Conservation (phyloP, 176 grass and related monocot species). For the Paspalum vaginatum region DNA sequence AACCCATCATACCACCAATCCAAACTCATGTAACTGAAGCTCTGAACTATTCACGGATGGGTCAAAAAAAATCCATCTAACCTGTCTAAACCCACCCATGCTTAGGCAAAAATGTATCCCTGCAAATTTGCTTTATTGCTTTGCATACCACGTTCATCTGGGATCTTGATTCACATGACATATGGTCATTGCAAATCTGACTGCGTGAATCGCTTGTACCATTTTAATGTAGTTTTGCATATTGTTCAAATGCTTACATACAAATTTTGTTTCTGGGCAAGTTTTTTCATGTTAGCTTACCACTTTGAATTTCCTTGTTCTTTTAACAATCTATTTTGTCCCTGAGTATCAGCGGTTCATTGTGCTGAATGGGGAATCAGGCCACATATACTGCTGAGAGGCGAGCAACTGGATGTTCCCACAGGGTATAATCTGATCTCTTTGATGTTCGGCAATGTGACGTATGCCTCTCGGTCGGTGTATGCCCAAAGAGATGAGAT, state of each 20-base stretch:
- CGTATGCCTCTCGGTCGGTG: slow-evolving; percentile 53
- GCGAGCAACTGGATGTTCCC: slow-evolving; percentile 72
- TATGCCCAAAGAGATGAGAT: slow-evolving; percentile 81
- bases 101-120: too few species aligned
- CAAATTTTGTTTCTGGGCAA: not conserved
- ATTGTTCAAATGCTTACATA: not conserved
- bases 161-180: not conserved
- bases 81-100: too few species aligned
- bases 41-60: too few species aligned
- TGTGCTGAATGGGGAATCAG: slow-evolving; percentile 74
- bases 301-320: not conserved
- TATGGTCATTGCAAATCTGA: slow-evolving; percentile 2
- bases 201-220: not conserved
- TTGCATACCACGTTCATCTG: not conserved
- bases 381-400: slow-evolving; percentile 80
- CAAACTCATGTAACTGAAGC: too few species aligned
- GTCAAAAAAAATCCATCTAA: too few species aligned
- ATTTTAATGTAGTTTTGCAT: not conserved
- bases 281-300: not conserved
- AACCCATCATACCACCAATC: too few species aligned
- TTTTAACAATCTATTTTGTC: not conserved
- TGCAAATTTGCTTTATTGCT: slow-evolving; percentile 10
- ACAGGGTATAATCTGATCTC: slow-evolving; percentile 92
- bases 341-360: slow-evolving; percentile 60
- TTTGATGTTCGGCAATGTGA: slow-evolving; percentile 73